phyloP scores from a whole-genome alignment of 306 rosid species.

The Lathyrus tuberosus region DNA sequence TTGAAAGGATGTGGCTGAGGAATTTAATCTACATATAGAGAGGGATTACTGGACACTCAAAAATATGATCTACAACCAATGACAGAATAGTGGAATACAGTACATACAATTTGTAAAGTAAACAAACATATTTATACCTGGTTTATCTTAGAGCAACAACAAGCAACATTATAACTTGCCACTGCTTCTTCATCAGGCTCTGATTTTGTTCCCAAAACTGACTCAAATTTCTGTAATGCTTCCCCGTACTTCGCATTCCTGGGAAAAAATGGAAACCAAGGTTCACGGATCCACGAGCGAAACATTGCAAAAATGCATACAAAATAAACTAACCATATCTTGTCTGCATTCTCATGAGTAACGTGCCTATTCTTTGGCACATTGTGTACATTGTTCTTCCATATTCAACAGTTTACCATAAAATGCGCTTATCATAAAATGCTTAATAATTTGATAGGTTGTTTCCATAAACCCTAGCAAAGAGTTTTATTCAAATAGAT shows the following conservation, averaged over 20 bases:
- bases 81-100: slow-evolving; percentile 9
- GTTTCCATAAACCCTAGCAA: background rate
- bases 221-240: background rate
- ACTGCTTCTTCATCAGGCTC: too few relatives aligned
- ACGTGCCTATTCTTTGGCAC: too few relatives aligned
- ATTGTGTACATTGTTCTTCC: too few relatives aligned
- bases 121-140: background rate
- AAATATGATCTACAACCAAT: slow-evolving; percentile 20
- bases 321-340: too few relatives aligned
- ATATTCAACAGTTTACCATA: background rate
- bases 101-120: background rate
- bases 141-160: slow-evolving; percentile 39
- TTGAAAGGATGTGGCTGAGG: too few relatives aligned
- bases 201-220: too few relatives aligned
- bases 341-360: too few relatives aligned
- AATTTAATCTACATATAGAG: too few relatives aligned
- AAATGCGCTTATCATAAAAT: background rate
- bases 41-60: background rate
- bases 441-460: too few relatives aligned
- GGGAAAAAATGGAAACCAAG: slow-evolving; percentile 31
- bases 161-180: slow-evolving; percentile 37
- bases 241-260: slow-evolving; percentile 45
- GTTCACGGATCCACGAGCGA: background rate
- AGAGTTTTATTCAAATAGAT: background rate
- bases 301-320: too few relatives aligned